Base-by-base conservation (phyloP, 2,329 filamentous ascomycete genomes). In the Cladosporium velox region DNA sequence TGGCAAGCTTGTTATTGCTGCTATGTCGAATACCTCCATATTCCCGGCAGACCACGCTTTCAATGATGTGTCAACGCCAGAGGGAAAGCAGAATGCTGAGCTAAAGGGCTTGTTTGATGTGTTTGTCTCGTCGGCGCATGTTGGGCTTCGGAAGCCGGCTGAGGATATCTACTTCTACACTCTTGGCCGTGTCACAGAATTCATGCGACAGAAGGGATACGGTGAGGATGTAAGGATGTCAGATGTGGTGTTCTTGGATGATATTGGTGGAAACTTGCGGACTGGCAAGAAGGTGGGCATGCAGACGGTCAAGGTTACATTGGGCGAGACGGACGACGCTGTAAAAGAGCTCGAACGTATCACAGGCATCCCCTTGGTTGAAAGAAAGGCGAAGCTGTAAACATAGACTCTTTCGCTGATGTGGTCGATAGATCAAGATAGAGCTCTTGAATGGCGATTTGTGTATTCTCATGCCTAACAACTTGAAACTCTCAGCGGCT, bases 211-310 rank as follows among this genome's bases (percentile, higher is more conserved):
- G 28, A 87, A 87, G 76, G 80, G 68, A 82, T 10, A 83, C 83
- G 4, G 85, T 84, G 81, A 77, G 77, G 18, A 84, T 0, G 81
- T 96, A 10, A 77, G 80, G 65, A 80, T 90, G 0, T 80, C 81
- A 0, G 92, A 97, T 65, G 82, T 97, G 54, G 79, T 96, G 4
- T 99, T 99, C 76, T 79, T 97, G 59, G 95, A 97, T 76, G 93
- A 97, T 73, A 97, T 99, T 76, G 95, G 95, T 1, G 89, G 93
- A 78, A 99, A 99, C 76, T 78, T 98, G 66, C 95, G 93, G 82
- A 89, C 85, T 54, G 95, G 88, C 0, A 91, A 84, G 78, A 84
- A 84, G 59, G 81, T 88, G 26, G 94, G 94, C 0, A 89, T 98
- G 77, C 80, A 84, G 65, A 98, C 94, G 0, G 85, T 98, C 70